Conservation (phyloP, 2,329 filamentous ascomycete genomes). For the Aspergillus fructus region DNA sequence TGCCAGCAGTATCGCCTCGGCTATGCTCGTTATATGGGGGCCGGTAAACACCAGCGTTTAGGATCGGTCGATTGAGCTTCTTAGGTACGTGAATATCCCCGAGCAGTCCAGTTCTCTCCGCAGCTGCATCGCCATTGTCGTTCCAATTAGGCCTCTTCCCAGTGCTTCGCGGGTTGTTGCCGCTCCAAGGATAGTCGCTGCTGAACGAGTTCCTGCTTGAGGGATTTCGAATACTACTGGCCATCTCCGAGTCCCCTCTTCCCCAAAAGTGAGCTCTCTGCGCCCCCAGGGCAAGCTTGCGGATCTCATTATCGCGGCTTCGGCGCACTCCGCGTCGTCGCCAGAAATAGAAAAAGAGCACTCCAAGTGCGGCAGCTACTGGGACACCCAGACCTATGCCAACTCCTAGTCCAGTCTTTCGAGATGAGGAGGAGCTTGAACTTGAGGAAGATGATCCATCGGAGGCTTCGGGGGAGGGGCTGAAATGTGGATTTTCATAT, state of each 20-base stretch:
- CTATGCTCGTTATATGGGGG: slow-evolving; percentile 52
- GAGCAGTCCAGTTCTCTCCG: slow-evolving; percentile 44
- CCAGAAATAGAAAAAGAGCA: slow-evolving; percentile 52
- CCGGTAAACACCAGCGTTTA: slow-evolving; percentile 38
- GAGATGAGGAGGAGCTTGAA: slow-evolving; percentile 28
- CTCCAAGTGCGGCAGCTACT: slow-evolving; percentile 48
- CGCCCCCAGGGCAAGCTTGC: slow-evolving; percentile 52
- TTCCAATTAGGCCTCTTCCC: slow-evolving; percentile 24
- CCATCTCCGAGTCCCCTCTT: slow-evolving; percentile 38
- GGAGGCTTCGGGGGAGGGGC: slow-evolving; percentile 3
- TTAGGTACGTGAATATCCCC: slow-evolving; percentile 42
- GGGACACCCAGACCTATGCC: slow-evolving; percentile 65
- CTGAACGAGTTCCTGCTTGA: slow-evolving; percentile 23
- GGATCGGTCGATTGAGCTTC: slow-evolving; percentile 37
- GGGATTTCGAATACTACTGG: slow-evolving; percentile 36
- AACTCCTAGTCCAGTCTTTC: slow-evolving; percentile 61
- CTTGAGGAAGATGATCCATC: slow-evolving; percentile 11
- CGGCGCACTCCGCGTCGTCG: slow-evolving; percentile 46
- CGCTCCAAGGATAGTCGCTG: slow-evolving; percentile 30
- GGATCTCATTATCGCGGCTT: slow-evolving; percentile 55
- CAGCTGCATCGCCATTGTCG: slow-evolving; percentile 30
- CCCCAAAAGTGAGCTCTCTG: slow-evolving; percentile 48
- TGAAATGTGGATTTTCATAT: slow-evolving; percentile 51
- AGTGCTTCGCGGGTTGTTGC: slow-evolving; percentile 17
- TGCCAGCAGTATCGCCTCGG: slow-evolving; percentile 50